These are phyloP conservation scores for Neonectria coccinea DNA, from an alignment of 2,329 filamentous ascomycete species.

Conservation along the genomic window DNA sequence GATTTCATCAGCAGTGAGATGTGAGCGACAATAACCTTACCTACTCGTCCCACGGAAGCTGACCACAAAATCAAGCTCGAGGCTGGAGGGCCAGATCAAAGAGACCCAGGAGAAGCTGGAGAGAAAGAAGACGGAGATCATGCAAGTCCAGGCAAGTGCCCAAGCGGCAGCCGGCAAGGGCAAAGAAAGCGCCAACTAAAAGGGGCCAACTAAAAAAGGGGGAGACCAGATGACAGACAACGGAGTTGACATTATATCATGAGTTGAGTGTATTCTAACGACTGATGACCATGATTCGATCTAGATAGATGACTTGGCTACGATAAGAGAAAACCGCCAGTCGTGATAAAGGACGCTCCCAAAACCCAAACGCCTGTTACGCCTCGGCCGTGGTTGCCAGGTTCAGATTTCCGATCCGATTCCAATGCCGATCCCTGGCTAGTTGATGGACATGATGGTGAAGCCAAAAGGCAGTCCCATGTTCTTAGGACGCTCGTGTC, in stretches of 20 bases:
- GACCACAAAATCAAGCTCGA: conserved; percentile 45
- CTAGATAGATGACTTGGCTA: conserved; percentile 39
- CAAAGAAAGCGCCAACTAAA: conserved; percentile 42
- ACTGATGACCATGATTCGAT: conserved; percentile 40
- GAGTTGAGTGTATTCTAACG: conserved; percentile 48
- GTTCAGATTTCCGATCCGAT: conserved; percentile 20
- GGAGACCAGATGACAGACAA: conserved; percentile 4
- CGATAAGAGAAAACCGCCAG: conserved; percentile 25
- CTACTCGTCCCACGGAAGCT: conserved; percentile 19
- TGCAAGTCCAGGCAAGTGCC: conserved; percentile 64
- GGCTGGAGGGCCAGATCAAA: conserved; percentile 65
- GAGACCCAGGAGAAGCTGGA: conserved; percentile 68
- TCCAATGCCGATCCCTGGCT: conserved; percentile 14
- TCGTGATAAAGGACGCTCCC: conserved; percentile 24
- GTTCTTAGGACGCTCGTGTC: conserved; percentile 41
- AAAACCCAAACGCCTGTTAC: conserved; percentile 36
- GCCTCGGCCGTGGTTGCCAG: conserved; percentile 34
- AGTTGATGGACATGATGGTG: conserved; percentile 46
- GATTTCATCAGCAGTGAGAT: conserved; percentile 96
- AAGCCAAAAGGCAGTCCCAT: conserved; percentile 44
- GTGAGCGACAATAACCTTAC: conserved; percentile 62
- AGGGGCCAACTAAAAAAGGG: conserved; percentile 31
- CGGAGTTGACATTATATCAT: conserved; percentile 39
- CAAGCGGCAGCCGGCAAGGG: conserved; percentile 56
- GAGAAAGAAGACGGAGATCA: conserved; percentile 70